Base-by-base conservation (phyloP, 495 filamentous ascomycete genomes). In the Aspergillus asperescens region DNA sequence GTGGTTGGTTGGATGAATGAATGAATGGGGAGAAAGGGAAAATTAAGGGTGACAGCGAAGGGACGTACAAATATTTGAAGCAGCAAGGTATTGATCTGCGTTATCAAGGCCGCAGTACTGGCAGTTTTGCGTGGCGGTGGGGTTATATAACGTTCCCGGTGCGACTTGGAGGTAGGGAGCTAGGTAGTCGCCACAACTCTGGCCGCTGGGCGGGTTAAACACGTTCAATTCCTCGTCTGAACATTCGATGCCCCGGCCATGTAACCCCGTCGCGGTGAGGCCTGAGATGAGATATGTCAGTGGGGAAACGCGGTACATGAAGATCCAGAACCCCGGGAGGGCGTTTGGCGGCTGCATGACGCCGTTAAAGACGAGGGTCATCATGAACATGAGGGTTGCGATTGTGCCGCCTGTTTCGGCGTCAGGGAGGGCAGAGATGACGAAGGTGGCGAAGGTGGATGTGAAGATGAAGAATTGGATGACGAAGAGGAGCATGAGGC, bases 381-480 rank as follows among this genome's bases (percentile, higher is more conserved):
- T 68, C 13, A 79, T 74, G 64, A 85, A 84, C 63, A 84, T 67
- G 0, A 85, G 60, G 1, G 79, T 80, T n/a, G 76, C 76, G 51
- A 81, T 77, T 41, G 74, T 77, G 23, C 77, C 78, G 18, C 76
- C 78, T 19, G 76, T 80, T 54, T 81, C 74, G 15, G 79, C 77
- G 55, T 77, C 72, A 0, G 76, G 77, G 1, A 80, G 59, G 0
- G 71, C 70, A 18, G 77, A 54, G 27, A 79, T 76, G 3, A 79
- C 55, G 29, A 80, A 70, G 34, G 85, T 75, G 27, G 83, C 81
- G 58, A 87, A 87, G 12, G 83, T 89, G 4, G 78, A 84, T 0
- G 82, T 80, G 69, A 86, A 88, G 29, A 87, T 60, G 62, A 86
- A 76, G 73, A 87, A 86, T 58, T 77, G 72, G 13, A 84, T 71